A percentile compares a stretch with the other conserved stretches of the same genome.
phyloP scores from a whole-genome alignment of 148 eudicot species.

The Rhododendron henanense region DNA sequence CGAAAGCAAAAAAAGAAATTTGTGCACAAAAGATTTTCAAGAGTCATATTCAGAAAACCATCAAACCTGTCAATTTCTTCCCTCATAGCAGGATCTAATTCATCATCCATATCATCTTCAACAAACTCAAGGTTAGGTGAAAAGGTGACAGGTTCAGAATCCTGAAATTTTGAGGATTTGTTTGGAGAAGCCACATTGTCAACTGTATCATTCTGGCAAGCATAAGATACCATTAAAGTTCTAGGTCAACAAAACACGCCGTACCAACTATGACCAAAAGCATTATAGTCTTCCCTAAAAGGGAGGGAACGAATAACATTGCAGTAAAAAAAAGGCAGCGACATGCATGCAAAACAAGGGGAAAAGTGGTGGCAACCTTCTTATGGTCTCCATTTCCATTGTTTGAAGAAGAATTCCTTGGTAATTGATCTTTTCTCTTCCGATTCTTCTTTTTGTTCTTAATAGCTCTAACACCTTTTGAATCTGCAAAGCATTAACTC shows the following conservation, averaged over 20 bases:
- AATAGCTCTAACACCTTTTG: constrained; percentile 46
- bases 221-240: constrained; percentile 25
- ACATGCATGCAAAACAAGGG: not conserved
- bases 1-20: not conserved
- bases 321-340: not conserved
- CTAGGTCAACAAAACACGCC: constrained; percentile 17
- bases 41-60: not conserved
- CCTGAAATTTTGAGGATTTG: constrained; percentile 32
- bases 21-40: not conserved
- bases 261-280: constrained; percentile 7
- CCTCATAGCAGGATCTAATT: constrained; percentile 80
- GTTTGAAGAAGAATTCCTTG: constrained; percentile 29
- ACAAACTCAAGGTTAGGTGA: constrained; percentile 54
- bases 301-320: constrained; percentile 15
- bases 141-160: constrained; percentile 29
- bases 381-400: constrained; percentile 35
- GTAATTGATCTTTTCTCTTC: constrained; percentile 47
- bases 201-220: constrained; percentile 30
- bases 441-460: constrained; percentile 76
- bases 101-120: constrained; percentile 72
- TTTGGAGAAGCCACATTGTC: constrained; percentile 27
- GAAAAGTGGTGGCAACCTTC: constrained; percentile 24
- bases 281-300: not conserved
- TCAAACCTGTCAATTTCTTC: constrained; percentile 80
- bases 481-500: constrained; percentile 37